Evolutionary conservation across 805 yeast species (phyloP), one percentile per base, ranked within the genome.

Genomic region (Pichia kluyveri): DNA sequence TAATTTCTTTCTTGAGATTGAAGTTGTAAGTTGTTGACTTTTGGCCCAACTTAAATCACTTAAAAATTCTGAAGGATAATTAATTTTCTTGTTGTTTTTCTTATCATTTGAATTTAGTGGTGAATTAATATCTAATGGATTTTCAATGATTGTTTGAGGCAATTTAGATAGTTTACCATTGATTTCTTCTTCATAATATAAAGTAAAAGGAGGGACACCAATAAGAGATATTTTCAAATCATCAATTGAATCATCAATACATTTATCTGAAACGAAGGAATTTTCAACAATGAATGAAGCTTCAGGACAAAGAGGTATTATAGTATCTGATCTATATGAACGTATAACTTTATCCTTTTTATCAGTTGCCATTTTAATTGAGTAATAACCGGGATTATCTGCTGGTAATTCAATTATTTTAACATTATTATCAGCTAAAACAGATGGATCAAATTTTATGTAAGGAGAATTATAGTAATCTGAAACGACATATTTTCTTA

Each of bases 181-280:
- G 15, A 69, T 56, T 51, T 78, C 79, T 41, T 72, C 74, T 37
- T 66, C 66, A 58, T 82, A 83, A 40, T 70, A 68, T 36, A 85
- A 65, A 23, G 75, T 75, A 49, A 85, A 63, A 0, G 99, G 98
- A 1, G 91, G 82, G 2, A 88, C 85, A 46, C 98, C 97, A 18
- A 69, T 65, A 1, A 82, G 76, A 2, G 73, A 69, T 32, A 91
- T 71, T 23, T 70, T 60, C 43, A 72, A 52, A 14, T 62, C 53
- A 18, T 61, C 62, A 12, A 43, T 27, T 8, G 44, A 15, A 54
- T 80, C 86, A 4, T 83, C 86, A 36, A 80, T 67, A 68, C 98
- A 93, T 53, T 76, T 72, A 55, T 81, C 78, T 8, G 59, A 47
- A 0, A 61, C 58, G 0, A 75, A 70, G 8, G 48, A 19, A 10